phyloP scores from a whole-genome alignment of 2,329 filamentous ascomycete genomes.

The Talaromyces marneffei region DNA sequence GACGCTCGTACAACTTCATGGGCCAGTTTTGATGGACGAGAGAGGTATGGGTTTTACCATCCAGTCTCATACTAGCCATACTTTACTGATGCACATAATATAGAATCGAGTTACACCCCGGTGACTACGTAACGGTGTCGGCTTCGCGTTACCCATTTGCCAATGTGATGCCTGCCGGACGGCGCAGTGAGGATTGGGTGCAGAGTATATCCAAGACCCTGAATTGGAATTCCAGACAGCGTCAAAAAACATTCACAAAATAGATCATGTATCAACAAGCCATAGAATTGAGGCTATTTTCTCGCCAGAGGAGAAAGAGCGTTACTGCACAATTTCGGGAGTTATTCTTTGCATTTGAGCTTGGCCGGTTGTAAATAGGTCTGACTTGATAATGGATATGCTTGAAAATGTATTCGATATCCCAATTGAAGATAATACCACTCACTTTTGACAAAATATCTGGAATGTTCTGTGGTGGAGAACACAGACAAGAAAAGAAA shows the following conservation, averaged over 20 bases:
- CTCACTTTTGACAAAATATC: not conserved
- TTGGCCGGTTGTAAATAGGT: not conserved
- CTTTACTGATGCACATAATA: slow-evolving; percentile 15
- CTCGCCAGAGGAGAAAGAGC: not conserved
- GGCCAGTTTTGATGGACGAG: slow-evolving; percentile 96
- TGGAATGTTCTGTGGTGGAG: slow-evolving; percentile 3
- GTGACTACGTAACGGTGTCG: slow-evolving; percentile 50
- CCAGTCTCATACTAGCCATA: not conserved
- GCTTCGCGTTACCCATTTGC: slow-evolving; percentile 49
- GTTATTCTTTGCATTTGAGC: not conserved
- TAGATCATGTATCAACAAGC: slow-evolving; percentile 16
- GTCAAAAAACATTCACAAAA: slow-evolving; percentile 37
- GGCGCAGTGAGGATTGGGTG: slow-evolving; percentile 46
- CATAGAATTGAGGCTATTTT: not conserved
- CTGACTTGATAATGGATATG: not conserved
- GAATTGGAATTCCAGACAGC: slow-evolving; percentile 47
- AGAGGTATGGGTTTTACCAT: slow-evolving; percentile 52
- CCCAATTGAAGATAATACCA: not conserved
- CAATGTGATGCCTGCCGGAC: slow-evolving; percentile 41
- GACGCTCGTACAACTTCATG: slow-evolving; percentile 82
- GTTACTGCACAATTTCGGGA: not conserved
- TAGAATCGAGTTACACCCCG: slow-evolving; percentile 44
- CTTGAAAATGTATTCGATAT: not conserved
- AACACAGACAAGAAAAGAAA: not conserved
- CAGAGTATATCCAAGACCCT: slow-evolving; percentile 47